Base-by-base conservation (phyloP, 352 stramenopile genomes). In the Pythium chondricola region DNA sequence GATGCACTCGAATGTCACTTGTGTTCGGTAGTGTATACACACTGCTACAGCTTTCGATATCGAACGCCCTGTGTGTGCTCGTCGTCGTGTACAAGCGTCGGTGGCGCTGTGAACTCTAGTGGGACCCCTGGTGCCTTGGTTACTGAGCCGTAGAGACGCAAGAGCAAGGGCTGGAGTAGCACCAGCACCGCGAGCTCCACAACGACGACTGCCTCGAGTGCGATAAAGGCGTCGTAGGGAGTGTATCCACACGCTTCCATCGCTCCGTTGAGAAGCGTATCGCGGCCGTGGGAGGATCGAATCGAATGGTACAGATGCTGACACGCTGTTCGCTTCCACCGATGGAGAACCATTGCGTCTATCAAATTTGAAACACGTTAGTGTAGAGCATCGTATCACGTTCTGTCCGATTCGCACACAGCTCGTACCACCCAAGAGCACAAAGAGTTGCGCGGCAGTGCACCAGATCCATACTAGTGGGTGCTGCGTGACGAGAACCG, bases 121-220 rank as follows among this genome's bases (percentile, higher is more conserved):
- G n/a, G n/a, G n/a, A n/a, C n/a, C n/a, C n/a, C n/a, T n/a, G n/a
- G n/a, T n/a, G n/a, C n/a, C n/a, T n/a, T n/a, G n/a, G n/a, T n/a
- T n/a, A n/a, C n/a, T n/a, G n/a, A n/a, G n/a, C n/a, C n/a, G n/a
- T n/a, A 61, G 8, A 61, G 17, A 25, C 52, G 38, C 20, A 54
- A 31, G 5, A 53, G 14, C 44, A 61, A 44, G 16, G 52, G 52
- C 39, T 54, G 30, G 1, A 61, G 43, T 11, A 59, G 21, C 24
- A 43, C 43, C 2, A 59, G 24, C 8, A 36, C 7, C 4, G 32
- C 13, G n/a, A 59, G 10, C 6, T 18, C 38, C n/a, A 50, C 14
- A 20, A 31, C 29, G 16, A 61, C 16, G 16, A 61, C 47, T 18
- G 24, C 37, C 25, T 61, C 52, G 25, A 51, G 0, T 20, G 18